These are phyloP conservation scores for Begonia masoniana DNA, from an alignment of 306 rosid species.

Conservation along the genomic window DNA sequence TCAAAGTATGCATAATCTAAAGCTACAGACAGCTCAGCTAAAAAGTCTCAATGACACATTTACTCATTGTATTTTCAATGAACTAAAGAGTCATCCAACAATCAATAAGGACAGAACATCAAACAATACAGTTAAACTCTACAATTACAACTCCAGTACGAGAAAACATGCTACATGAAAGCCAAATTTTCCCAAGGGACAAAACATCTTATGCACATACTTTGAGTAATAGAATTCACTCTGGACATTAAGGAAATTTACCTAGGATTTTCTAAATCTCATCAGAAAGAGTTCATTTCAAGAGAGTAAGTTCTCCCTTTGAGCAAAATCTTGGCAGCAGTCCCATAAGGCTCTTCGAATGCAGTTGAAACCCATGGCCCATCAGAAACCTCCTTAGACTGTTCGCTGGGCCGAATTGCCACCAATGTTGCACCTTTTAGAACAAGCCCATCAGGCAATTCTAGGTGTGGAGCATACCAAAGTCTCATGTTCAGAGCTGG, in stretches of 20 bases:
- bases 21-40: too few species aligned
- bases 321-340: conserved; percentile 82
- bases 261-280: conserved; percentile 17
- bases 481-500: conserved; percentile 94
- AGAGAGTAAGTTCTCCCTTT: conserved; percentile 95
- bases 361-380: conserved; percentile 88
- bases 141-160: not conserved
- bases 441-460: conserved; percentile 67
- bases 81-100: too few species aligned
- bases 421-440: conserved; percentile 92
- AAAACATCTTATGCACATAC: not conserved
- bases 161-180: not conserved
- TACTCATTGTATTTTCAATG: too few species aligned
- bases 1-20: too few species aligned
- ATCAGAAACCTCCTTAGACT: conserved; percentile 67
- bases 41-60: too few species aligned
- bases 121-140: not conserved
- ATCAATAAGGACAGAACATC: not conserved
- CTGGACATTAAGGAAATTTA: conserved; percentile 2
- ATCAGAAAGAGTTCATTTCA: conserved; percentile 97
- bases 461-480: conserved; percentile 89
- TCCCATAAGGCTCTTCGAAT: conserved; percentile 80
- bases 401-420: conserved; percentile 81
- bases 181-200: conserved; percentile 1
- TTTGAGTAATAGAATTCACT: not conserved